Conservation (phyloP, 371 early-diverging fungal species). For the Syncephalastrum sp. region DNA sequence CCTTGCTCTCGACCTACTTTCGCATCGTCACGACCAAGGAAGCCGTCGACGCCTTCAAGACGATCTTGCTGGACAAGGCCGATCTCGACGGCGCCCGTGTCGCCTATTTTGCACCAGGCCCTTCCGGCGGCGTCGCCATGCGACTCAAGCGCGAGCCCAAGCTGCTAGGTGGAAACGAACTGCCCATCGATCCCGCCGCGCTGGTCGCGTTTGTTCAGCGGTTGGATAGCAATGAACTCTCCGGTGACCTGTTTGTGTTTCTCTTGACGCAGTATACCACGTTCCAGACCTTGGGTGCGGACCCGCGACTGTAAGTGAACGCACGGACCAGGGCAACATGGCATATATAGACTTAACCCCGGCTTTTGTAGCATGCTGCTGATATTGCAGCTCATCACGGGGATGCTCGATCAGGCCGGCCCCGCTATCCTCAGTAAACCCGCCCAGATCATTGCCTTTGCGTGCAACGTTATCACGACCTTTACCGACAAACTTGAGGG, state of each 20-base stretch:
- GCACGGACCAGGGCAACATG: neutral
- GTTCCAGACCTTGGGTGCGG: constrained; percentile 30
- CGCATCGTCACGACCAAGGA: constrained; percentile 53
- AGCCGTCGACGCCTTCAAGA: constrained; percentile 49
- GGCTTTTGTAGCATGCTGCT: constrained; percentile 44
- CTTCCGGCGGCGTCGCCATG: constrained; percentile 54
- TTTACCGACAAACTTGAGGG: constrained; percentile 26
- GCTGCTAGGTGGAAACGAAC: constrained; percentile 45
- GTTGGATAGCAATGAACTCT: constrained; percentile 52
- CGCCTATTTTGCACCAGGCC: constrained; percentile 59
- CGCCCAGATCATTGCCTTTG: constrained; percentile 77
- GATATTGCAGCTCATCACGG: constrained; percentile 58
- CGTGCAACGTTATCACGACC: constrained; percentile 63
- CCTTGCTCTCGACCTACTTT: constrained; percentile 52
- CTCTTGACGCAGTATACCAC: constrained; percentile 73
- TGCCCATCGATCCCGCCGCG: constrained; percentile 52
- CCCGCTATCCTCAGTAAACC: constrained; percentile 75
- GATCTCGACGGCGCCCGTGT: constrained; percentile 49
- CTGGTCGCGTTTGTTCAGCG: constrained; percentile 64
- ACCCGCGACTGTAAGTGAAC: constrained; percentile 43
- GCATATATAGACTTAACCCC: neutral
- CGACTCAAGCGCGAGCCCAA: constrained; percentile 32
- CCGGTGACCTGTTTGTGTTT: constrained; percentile 76
- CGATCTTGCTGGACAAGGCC: constrained; percentile 47
- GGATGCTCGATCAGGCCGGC: constrained; percentile 70